phyloP scores from a whole-genome alignment of 2,329 filamentous ascomycete genomes.

The Neofusicoccum umdonicola region DNA sequence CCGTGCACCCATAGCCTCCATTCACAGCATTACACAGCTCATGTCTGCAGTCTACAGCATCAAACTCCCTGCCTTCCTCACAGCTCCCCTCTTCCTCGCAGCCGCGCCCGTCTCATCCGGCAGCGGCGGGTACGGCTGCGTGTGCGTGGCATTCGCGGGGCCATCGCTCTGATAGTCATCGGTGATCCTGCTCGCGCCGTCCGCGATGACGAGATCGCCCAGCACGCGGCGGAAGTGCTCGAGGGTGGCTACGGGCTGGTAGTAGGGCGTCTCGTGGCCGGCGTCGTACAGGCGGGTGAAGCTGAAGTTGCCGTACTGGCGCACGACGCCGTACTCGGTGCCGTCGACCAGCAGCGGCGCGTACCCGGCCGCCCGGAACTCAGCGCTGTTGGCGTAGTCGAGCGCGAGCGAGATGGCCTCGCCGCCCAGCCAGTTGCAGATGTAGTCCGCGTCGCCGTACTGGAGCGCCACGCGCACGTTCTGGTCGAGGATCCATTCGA shows the following conservation, averaged over 20 bases:
- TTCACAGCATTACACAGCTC: too few relatives aligned
- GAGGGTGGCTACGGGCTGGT: slow-evolving; percentile 12
- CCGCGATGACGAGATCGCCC: not conserved
- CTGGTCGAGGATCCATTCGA: slow-evolving; percentile 41
- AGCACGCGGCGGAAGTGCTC: slow-evolving; percentile 2
- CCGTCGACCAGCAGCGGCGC: slow-evolving; percentile 69
- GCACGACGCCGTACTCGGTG: slow-evolving; percentile 60
- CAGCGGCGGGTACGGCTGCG: slow-evolving; percentile 14
- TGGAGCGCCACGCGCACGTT: slow-evolving; percentile 38
- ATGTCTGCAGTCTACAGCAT: not conserved
- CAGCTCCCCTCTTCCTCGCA: not conserved
- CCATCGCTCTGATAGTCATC: slow-evolving; percentile 6
- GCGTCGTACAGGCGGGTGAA: slow-evolving; percentile 53
- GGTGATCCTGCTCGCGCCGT: not conserved
- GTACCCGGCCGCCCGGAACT: slow-evolving; percentile 68
- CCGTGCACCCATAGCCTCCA: too few relatives aligned
- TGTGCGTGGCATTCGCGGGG: slow-evolving; percentile 1
- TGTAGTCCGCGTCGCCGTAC: slow-evolving; percentile 38
- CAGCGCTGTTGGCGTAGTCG: slow-evolving; percentile 20
- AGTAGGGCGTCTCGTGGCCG: slow-evolving; percentile 49
- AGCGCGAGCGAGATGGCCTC: slow-evolving; percentile 45
- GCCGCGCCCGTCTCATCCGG: slow-evolving; percentile 10
- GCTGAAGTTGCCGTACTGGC: slow-evolving; percentile 69
- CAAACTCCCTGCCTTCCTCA: not conserved
- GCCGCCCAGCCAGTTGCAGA: slow-evolving; percentile 37